Percentiles rank a stretch among this genome's conserved stretches.
Conservation (phyloP, 1,284 basidiomycete genomes). For the Malassezia cuniculi region DNA sequence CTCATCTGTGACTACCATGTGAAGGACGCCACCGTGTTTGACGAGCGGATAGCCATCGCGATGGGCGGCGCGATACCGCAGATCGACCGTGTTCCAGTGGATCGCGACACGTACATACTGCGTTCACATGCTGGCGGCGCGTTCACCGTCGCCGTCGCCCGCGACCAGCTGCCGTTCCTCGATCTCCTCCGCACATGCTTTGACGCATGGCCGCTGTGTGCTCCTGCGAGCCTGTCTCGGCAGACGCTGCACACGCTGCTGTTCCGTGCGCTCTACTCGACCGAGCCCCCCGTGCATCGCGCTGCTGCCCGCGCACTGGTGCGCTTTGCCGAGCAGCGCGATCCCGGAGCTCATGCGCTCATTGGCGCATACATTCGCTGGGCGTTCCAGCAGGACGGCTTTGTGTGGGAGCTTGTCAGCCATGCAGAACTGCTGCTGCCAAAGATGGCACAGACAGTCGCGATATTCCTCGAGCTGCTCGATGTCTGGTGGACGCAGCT, state of each 20-base stretch:
- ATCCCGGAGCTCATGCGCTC: conserved; percentile 49
- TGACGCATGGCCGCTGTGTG: conserved; percentile 69
- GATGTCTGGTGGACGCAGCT: conserved; percentile 55
- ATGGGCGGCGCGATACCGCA: conserved; percentile 5
- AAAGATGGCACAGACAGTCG: conserved; percentile 53
- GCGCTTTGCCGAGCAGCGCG: conserved; percentile 54
- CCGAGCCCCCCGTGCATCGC: conserved; percentile 58
- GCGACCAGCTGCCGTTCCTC: conserved; percentile 56
- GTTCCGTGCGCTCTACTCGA: conserved; percentile 66
- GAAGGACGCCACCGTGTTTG: conserved; percentile 66
- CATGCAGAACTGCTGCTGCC: conserved; percentile 56
- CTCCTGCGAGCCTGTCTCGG: conserved; percentile 50
- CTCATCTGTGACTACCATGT: conserved; percentile 57
- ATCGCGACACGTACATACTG: conserved; percentile 48
- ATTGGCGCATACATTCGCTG: conserved; percentile 61
- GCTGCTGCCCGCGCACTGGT: conserved; percentile 59
- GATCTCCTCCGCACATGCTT: conserved; percentile 66
- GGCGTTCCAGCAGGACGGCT: conserved; percentile 60
- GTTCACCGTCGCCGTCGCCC: conserved; percentile 56
- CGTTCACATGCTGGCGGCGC: conserved; percentile 52
- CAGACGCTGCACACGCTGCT: conserved; percentile 65
- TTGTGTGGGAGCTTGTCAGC: conserved; percentile 57
- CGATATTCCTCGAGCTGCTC: conserved; percentile 64
- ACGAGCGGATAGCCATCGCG: conserved; percentile 55
- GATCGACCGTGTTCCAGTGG: conserved; percentile 22